Evolutionary conservation across 306 rosid species (phyloP), one percentile per base, ranked within the genome.

Genomic region (Malus domestica): DNA sequence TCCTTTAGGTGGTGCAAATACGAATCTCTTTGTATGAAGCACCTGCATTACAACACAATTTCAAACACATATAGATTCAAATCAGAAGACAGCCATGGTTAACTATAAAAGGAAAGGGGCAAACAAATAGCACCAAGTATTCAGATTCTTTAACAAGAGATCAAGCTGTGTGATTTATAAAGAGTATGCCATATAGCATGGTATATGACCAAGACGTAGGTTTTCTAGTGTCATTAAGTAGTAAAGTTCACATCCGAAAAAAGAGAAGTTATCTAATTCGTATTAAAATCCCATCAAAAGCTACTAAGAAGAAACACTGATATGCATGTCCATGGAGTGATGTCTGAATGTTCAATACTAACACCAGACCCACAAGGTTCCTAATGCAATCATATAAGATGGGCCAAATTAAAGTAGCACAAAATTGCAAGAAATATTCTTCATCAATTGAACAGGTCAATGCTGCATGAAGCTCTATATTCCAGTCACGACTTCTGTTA

Each of bases 1-100:
- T 81, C 99, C 99, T 86, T 90, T 90, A 52, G 96, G 97, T 38
- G 98, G 98, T 1, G 99, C 99, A 86, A 95, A 92, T 30, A 86
- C 54, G 51, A 81, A 88, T 80, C 98, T 92, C 90, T 92, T 92
- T 19, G 98, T 87, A 62, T 89, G 96, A 67, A 95, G 80, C 78
- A 95, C 98, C 99, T 95, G 68, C 58, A 77, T 61, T 52, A 67
- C 67, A 85, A 27, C 72, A 82, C 81, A 76, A 67, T 84, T 79
- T 79, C 67, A 75, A 59, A 74, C 62, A 30, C 75, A 79, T 4
- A 80, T 8, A 69, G 65, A 82, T 44, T 49, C 40, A 68, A 33
- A 60, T 44, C 64, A 79, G 66, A 73, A 45, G 22, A 59, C 22
- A 74, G 75, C 23, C 66, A 44, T 62, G 61, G 45, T 65, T 40